phyloP scores from a whole-genome alignment of 1,139 yeast genomes.

The Nadsonia starkeyi-henricii region DNA sequence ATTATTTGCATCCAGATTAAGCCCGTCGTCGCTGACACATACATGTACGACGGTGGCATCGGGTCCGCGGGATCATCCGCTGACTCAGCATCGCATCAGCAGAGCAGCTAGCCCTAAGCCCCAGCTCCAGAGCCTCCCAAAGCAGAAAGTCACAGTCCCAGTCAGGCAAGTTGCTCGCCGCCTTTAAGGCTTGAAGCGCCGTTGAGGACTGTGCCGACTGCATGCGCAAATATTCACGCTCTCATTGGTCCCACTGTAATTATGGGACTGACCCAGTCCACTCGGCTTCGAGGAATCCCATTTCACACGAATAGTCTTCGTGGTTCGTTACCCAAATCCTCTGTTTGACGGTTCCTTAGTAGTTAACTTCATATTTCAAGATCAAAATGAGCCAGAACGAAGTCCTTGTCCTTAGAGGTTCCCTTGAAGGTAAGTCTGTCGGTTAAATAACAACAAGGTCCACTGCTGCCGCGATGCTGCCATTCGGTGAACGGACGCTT shows the following conservation, averaged over 20 bases:
- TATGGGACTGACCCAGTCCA: neutral
- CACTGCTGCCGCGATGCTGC: no score
- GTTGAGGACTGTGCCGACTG: neutral
- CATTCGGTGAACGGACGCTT: no score
- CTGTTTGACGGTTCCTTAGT: neutral
- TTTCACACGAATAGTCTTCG: neutral
- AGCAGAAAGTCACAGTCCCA: no score
- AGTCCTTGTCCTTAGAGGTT: slow-evolving; percentile 98
- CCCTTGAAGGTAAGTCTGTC: slow-evolving; percentile 59
- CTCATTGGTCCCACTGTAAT: neutral
- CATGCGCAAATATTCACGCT: neutral
- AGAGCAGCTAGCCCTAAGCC: no score
- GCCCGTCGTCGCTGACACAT: no score
- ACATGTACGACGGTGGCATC: no score
- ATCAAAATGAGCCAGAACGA: slow-evolving; percentile 32
- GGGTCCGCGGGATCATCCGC: no score
- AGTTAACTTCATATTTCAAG: neutral
- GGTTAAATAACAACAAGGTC: neutral
- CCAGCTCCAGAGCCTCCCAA: no score
- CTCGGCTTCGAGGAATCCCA: neutral
- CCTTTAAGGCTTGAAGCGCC: no score
- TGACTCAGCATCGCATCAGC: no score
- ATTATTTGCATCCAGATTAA: no score
- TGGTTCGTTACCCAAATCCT: neutral
- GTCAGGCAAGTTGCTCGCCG: no score